Percentiles rank a stretch among this genome's conserved stretches.
Evolutionary conservation across 768 basidiomycete species (phyloP).

Genomic region (Boletus sp.): DNA sequence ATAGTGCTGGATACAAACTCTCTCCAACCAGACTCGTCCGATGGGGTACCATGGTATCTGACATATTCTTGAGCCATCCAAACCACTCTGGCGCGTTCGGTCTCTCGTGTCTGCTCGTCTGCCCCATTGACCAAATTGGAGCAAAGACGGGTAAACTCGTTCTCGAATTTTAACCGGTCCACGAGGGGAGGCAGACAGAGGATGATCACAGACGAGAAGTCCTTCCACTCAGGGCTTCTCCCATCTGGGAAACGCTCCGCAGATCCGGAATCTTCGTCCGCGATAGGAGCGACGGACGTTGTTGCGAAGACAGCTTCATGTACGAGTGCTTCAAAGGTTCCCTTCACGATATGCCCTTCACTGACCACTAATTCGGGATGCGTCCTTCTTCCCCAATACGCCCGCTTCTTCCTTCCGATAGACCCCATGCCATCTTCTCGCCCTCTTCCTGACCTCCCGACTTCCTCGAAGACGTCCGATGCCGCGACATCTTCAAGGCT

Average conservation of each 20-base stretch:
- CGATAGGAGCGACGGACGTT: slow-evolving; percentile 41
- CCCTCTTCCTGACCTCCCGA: slow-evolving; percentile 29
- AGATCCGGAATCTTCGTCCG: slow-evolving; percentile 16
- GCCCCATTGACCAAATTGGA: slow-evolving; percentile 61
- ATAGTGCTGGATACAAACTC: slow-evolving; percentile 52
- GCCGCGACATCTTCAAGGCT: slow-evolving; percentile 45
- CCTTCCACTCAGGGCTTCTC: slow-evolving; percentile 47
- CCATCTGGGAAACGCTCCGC: slow-evolving; percentile 18
- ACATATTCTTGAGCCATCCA: slow-evolving; percentile 72
- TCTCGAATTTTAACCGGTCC: slow-evolving; percentile 56
- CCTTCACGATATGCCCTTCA: slow-evolving; percentile 50
- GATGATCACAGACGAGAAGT: slow-evolving; percentile 59
- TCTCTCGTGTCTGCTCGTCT: slow-evolving; percentile 35
- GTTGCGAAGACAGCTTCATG: slow-evolving; percentile 83
- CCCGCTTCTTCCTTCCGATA: slow-evolving; percentile 52
- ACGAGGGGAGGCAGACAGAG: slow-evolving; percentile 58
- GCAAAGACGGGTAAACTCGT: slow-evolving; percentile 67
- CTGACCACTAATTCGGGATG: slow-evolving; percentile 64
- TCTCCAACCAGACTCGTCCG: slow-evolving; percentile 53
- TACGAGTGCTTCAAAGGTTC: slow-evolving; percentile 72
- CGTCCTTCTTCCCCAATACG: slow-evolving; percentile 72
- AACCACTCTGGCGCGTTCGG: slow-evolving; percentile 44
- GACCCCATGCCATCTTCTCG: slow-evolving; percentile 31
- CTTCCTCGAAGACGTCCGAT: slow-evolving; percentile 27
- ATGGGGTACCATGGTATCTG: slow-evolving; percentile 51